Evolutionary conservation across 305 asterid genomes (phyloP), one percentile per base, ranked within the genome.

Genomic region (Fraxinus sp.): DNA sequence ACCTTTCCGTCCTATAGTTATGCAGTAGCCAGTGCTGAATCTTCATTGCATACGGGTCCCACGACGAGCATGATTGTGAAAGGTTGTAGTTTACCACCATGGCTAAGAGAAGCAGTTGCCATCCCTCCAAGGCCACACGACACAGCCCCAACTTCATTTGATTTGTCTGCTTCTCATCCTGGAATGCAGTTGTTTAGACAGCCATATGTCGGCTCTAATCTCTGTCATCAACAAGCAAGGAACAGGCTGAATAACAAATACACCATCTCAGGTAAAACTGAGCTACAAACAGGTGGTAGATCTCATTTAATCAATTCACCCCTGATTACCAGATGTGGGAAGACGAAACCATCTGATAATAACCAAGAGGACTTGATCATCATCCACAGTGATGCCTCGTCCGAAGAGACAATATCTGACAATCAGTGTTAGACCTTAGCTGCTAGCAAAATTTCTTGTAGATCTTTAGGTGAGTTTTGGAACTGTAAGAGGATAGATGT

Each of bases 351-450:
- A 18, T 8, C n/a, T 2, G 32, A 57, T 46, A 77, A 77, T 74
- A 77, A 85, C 82, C 77, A 71, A 79, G 89, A 84, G 5, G 91
- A 90, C 70, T 71, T 88, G 87, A 88, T 92, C 66, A 66, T 87
- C 74, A 89, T 91, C 81, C 87, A 89, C 7, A 91, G 94, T 14
- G 97, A 92, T 52, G 93, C 92, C 22, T 91, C 97, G 26, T 93
- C 97, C 1, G 97, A 93, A 85, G 97, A 91, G 86, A 93, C 97
- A 1, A 86, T 93, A 41, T 93, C 97, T 1, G 98, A 92, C 84
- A 91, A 93, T 81, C 89, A 43, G 80, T 77, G 35, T 72, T 57
- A 87, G 86, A 85, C 75, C 83, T 59, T 89, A 87, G 90, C 82
- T 82, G 77, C 73, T 64, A 43, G 9, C 75, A 70, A 72, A 59